phyloP scores from a whole-genome alignment of 164 flowering plant genomes.

The grape (Vitis vinifera) region DNA sequence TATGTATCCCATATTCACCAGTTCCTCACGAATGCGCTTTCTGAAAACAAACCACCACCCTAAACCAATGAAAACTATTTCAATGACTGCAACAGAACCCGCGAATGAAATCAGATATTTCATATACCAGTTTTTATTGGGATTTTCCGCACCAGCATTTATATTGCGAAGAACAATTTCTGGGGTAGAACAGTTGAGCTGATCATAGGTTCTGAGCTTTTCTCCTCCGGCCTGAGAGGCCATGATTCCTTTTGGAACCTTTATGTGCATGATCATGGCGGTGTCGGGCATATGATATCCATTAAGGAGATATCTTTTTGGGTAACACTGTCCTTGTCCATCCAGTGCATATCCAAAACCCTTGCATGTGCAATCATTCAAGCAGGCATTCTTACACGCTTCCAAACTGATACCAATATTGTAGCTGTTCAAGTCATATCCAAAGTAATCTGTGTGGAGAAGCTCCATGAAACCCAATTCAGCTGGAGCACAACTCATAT shows the following conservation, averaged over 20 bases:
- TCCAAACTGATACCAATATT: neutral
- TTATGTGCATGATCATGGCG: neutral
- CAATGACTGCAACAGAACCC: neutral
- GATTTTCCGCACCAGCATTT: neutral
- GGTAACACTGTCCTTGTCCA: neutral
- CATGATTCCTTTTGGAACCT: neutral
- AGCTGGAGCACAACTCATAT: neutral
- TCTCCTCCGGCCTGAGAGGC: neutral
- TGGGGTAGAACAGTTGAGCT: neutral
- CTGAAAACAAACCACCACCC: conserved; percentile 3
- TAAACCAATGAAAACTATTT: neutral
- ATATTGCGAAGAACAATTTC: neutral
- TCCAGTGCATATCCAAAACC: conserved; percentile 6
- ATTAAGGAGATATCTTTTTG: neutral
- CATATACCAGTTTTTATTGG: neutral
- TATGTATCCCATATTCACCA: neutral
- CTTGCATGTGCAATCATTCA: neutral
- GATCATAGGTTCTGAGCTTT: neutral
- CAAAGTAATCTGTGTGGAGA: neutral
- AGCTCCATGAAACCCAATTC: neutral
- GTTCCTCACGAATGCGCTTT: neutral
- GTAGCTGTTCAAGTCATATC: neutral
- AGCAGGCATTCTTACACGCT: neutral
- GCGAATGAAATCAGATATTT: neutral
- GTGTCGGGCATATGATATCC: neutral